phyloP scores from a whole-genome alignment of 2,329 filamentous ascomycete genomes.

The Lomentospora prolificans region DNA sequence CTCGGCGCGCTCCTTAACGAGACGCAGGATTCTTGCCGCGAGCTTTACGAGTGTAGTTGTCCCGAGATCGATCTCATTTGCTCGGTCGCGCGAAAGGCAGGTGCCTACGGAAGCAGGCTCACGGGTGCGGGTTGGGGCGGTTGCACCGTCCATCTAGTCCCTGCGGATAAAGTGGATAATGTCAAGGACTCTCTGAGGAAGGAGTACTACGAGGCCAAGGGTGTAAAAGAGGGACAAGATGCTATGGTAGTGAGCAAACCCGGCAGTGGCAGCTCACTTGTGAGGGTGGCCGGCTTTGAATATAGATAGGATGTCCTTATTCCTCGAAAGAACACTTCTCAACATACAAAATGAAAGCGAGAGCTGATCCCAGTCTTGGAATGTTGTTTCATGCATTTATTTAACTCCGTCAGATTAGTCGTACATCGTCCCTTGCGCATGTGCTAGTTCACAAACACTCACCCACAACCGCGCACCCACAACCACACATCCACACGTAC shows the following conservation, averaged over 20 bases:
- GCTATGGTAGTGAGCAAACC: constrained; percentile 88
- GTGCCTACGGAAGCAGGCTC: constrained; percentile 73
- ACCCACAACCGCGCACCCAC: too few relatives aligned
- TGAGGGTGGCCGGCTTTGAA: constrained; percentile 3
- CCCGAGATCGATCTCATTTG: constrained; percentile 89
- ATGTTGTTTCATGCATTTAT: too few relatives aligned
- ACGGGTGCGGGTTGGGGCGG: constrained; percentile 97
- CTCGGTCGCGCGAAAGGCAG: constrained; percentile 63
- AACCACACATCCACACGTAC: not conserved
- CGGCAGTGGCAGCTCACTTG: constrained; percentile 51
- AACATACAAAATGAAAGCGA: not conserved
- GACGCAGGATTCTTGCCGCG: constrained; percentile 79
- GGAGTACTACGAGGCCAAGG: constrained; percentile 69
- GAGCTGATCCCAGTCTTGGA: too few relatives aligned
- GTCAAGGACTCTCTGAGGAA: constrained; percentile 69
- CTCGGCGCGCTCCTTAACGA: constrained; percentile 81
- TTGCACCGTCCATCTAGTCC: constrained; percentile 87
- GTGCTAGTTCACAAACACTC: too few relatives aligned
- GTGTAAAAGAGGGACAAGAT: constrained; percentile 56
- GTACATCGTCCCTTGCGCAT: too few relatives aligned
- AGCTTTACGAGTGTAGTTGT: constrained; percentile 85
- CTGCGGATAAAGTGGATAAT: constrained; percentile 67
- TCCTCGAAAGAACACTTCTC: not conserved
- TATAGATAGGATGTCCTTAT: not conserved
- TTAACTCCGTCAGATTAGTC: too few relatives aligned